Base-by-base conservation (phyloP, 2,329 filamentous ascomycete genomes). In the Raffaelea deltoideospora region DNA sequence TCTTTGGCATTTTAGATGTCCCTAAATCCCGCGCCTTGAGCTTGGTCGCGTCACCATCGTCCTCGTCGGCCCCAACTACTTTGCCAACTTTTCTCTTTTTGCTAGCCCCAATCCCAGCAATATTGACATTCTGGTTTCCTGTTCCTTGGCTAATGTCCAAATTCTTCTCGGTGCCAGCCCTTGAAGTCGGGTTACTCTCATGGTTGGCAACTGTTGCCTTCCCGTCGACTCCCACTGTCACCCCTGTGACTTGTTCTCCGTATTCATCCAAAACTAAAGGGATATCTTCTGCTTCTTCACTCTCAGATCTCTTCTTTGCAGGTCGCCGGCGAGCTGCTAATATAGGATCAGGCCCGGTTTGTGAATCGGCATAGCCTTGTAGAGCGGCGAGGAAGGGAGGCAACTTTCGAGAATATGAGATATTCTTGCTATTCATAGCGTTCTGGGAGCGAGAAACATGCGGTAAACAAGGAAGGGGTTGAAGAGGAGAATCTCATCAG, bases 221-320 rank as follows among this genome's bases (percentile, higher is more conserved):
- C 4, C 64, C 65, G 41, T 68, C 62, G 31, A 53, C 51, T 36
- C 55, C 58, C 5, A 68, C 52, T 15, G 40, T 44, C 2, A 55
- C 43, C 0, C 41, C 45, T 3, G 37, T 33, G 22, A 78, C 67
- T 22, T 77, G 67, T 37, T 83, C 79, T 34, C 74, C 79, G 5
- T 69, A 64, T 51, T 85, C 81, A 45, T 88, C 72, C 4, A 90
- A 72, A 35, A 84, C 74, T 0, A 84, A 65, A 0, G 83, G 83
- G 34, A 67, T 77, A 53, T 88, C 82, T 46, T 88, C 82, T 11
- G 79, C 79, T 41, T 85, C 75, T 29, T 77, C 76, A 46, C 78
- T 75, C 41, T 61, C 71, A 14, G 69, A 72, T 26, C 65, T 66
- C 56, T 61, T 69, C 58, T 63, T 69, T 40, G 49, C 55, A 34